A percentile compares a stretch with the other conserved stretches of the same genome.
These are phyloP conservation scores for Hypoxylon intermedium DNA, from an alignment of 495 filamentous ascomycete species.

Conservation along the genomic window DNA sequence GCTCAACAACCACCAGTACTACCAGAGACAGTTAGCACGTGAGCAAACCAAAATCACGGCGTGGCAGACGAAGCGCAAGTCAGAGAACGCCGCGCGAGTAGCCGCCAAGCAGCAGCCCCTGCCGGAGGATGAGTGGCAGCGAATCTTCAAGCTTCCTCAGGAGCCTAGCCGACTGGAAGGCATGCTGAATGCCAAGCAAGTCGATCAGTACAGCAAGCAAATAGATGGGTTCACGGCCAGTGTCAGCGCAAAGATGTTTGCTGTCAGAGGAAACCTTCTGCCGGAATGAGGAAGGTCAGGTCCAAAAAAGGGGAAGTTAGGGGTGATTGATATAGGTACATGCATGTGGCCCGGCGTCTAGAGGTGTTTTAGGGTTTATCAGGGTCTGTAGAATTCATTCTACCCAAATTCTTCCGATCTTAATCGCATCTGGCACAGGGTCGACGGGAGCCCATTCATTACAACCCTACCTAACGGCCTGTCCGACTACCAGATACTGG, in stretches of 20 bases:
- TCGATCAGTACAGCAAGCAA: conserved; percentile 97
- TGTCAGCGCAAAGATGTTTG: conserved; percentile 97
- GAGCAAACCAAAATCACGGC: conserved; percentile 95
- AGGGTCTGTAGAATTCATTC: conserved; percentile 38
- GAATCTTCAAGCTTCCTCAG: conserved; percentile 93
- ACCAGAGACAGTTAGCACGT: conserved; percentile 90
- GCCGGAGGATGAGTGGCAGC: conserved; percentile 97
- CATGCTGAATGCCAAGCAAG: conserved; percentile 91
- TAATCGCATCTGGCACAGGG: neutral
- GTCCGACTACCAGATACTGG: no score
- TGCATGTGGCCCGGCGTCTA: conserved; percentile 46
- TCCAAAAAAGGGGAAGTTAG: conserved; percentile 12
- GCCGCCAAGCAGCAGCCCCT: conserved; percentile 87
- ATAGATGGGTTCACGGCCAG: conserved; percentile 94
- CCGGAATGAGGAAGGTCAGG: conserved; percentile 49
- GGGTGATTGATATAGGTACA: conserved; percentile 32
- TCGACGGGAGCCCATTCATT: no score
- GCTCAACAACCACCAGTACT: conserved; percentile 98
- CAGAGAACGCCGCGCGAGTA: conserved; percentile 84
- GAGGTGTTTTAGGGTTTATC: conserved; percentile 39
- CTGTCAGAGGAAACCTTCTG: conserved; percentile 76
- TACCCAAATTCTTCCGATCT: conserved; percentile 18
- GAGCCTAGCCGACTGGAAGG: conserved; percentile 92
- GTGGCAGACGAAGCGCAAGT: conserved; percentile 95
- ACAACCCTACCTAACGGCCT: no score